Evolutionary conservation across 2,329 filamentous ascomycete species (phyloP), one percentile per base, ranked within the genome.

Genomic region (Aspergillus texensis): DNA sequence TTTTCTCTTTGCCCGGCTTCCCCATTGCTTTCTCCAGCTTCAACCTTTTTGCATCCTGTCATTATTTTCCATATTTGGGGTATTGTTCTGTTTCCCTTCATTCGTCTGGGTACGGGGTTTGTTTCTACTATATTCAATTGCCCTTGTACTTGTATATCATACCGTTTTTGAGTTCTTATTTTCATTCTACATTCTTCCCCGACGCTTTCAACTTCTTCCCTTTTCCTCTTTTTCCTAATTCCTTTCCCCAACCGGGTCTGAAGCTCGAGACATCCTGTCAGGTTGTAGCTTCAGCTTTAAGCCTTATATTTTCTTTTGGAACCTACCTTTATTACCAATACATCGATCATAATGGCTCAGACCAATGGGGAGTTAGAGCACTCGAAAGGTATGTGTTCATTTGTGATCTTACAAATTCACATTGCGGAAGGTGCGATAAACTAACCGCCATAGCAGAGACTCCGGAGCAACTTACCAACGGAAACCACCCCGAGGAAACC

Each of bases 321-420:
- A 60, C 57, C 67, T 62, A 68, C 36, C 32, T 59, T 58, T 24
- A 16, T 26, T 39, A 14, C 66, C 63, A 62, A 65, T 59, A 55
- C 57, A 63, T 61, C 61, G 56, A 64, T 65, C 68, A 70, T 63
- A 71, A 80, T 80, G 78, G 75, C 76, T 53, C 73, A 79, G 67
- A 71, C 73, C 63, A 79, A 79, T 76, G 77, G 74, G 59, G 72
- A 75, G 39, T 64, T 72, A 70, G 77, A 79, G 73, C 72, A 75
- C 74, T 74, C 76, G 65, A 75, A 79, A 77, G 78, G 78, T 79
- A 65, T 53, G 65, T 57, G 45, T 32, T 57, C 56, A 28, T 32
- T 26, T 52, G 58, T 36, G 54, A 14, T 48, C 34, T 21, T 61
- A 36, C 19, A 55, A 41, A 39, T 34, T 21, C 46, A 32, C 19